These are phyloP conservation scores for Mycena filopes DNA, from an alignment of 768 basidiomycete species.

Conservation along the genomic window DNA sequence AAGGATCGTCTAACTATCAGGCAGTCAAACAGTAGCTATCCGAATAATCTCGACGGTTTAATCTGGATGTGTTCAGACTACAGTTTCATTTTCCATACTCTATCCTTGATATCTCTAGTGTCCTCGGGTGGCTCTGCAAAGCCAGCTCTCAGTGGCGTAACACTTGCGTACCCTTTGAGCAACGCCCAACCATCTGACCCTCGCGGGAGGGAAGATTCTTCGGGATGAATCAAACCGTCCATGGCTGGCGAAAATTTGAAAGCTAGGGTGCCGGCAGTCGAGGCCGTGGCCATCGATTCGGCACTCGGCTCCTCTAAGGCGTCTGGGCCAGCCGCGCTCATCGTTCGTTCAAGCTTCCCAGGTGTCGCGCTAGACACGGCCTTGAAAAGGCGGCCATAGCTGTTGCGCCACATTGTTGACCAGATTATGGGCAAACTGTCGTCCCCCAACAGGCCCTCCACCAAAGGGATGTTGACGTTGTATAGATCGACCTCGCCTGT, in stretches of 20 bases:
- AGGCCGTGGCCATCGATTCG: slow-evolving; percentile 11
- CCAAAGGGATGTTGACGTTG: slow-evolving; percentile 88
- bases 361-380: slow-evolving; percentile 43
- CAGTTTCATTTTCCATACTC: slow-evolving; percentile 68
- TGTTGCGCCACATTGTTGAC: slow-evolving; percentile 88
- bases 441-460: slow-evolving; percentile 68
- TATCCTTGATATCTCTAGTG: slow-evolving; percentile 48
- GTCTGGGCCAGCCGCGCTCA: slow-evolving; percentile 57
- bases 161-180: slow-evolving; percentile 69
- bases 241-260: slow-evolving; percentile 84
- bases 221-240: slow-evolving; percentile 71
- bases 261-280: slow-evolving; percentile 49
- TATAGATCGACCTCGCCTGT: slow-evolving; percentile 82
- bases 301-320: slow-evolving; percentile 38
- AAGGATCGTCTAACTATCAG: no score
- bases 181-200: slow-evolving; percentile 90
- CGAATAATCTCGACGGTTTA: no score
- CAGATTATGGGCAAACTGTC: slow-evolving; percentile 76
- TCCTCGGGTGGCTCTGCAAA: slow-evolving; percentile 71
- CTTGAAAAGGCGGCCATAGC: slow-evolving; percentile 86
- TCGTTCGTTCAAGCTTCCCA: slow-evolving; percentile 27
- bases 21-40: no score
- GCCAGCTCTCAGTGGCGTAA: slow-evolving; percentile 80
- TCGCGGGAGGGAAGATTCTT: slow-evolving; percentile 66
- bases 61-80: slow-evolving; percentile 38